Percentiles rank a stretch among this genome's conserved stretches.
Evolutionary conservation across 805 yeast genomes (phyloP).

Genomic region (Metschnikowia orientalis): DNA sequence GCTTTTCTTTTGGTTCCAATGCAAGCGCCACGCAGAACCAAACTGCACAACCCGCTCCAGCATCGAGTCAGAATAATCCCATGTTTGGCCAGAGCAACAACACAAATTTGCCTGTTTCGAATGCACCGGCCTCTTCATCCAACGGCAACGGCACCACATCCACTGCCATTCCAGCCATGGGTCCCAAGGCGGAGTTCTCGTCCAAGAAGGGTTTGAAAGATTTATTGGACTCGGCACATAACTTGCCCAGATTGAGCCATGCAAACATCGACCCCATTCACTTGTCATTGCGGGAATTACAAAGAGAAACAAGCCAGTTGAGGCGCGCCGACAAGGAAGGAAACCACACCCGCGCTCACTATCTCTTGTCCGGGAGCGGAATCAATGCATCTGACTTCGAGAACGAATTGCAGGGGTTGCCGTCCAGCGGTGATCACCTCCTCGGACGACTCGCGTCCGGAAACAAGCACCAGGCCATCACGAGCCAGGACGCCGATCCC

Average conservation of each 20-base stretch:
- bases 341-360: conserved; percentile 71
- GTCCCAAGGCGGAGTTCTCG: conserved; percentile 10
- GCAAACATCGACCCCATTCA: conserved; percentile 77
- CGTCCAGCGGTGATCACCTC: conserved; percentile 10
- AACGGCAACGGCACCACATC: conserved; percentile 1
- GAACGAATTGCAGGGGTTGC: conserved; percentile 41
- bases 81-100: neutral
- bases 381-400: conserved; percentile 82
- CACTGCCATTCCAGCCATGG: conserved; percentile 1
- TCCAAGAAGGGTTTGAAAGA: conserved; percentile 48
- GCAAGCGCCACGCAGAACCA: conserved; percentile 1
- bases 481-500: conserved; percentile 1
- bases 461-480: neutral
- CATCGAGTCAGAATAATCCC: neutral
- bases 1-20: conserved; percentile 10
- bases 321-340: conserved; percentile 36
- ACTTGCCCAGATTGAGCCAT: conserved; percentile 56
- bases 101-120: neutral
- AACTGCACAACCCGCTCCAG: neutral
- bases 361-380: conserved; percentile 85
- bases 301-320: conserved; percentile 57
- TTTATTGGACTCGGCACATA: conserved; percentile 69
- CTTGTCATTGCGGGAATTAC: conserved; percentile 74
- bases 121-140: conserved; percentile 1
- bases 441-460: conserved; percentile 1